phyloP scores from a whole-genome alignment of 352 stramenopile genomes.

The Globisporangium cederbergense region DNA sequence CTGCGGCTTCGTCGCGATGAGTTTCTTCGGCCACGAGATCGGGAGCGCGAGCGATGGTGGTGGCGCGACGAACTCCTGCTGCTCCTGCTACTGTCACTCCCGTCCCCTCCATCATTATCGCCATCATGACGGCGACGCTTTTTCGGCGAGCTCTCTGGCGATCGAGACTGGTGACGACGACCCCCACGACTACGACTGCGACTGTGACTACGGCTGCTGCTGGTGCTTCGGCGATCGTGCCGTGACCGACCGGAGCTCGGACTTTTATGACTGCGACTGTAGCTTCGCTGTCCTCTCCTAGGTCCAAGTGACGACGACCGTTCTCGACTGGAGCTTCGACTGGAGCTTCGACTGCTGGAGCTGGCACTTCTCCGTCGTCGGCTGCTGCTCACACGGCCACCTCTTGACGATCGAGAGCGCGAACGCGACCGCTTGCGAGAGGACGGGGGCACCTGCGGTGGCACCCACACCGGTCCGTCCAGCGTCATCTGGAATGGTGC shows the following conservation, averaged over 20 bases:
- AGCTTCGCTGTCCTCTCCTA: conserved; percentile 4
- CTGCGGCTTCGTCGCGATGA: conserved; percentile 2
- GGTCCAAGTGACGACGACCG: conserved; percentile 7
- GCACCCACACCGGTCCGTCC: conserved; percentile 57
- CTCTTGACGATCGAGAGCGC: conserved; percentile 21
- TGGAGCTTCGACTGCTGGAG: conserved; percentile 22
- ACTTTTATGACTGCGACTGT: conserved; percentile 21
- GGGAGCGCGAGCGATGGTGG: conserved; percentile 5
- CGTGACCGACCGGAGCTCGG: conserved; percentile 1
- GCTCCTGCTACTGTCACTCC: conserved; percentile 11
- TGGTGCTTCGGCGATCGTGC: background rate
- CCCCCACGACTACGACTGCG: conserved; percentile 24
- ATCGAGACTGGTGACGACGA: conserved; percentile 18
- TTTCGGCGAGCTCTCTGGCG: conserved; percentile 3
- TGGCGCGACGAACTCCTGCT: conserved; percentile 9
- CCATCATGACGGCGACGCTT: conserved; percentile 11
- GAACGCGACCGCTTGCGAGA: conserved; percentile 18
- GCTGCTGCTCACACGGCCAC: conserved; percentile 11
- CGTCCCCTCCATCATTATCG: conserved; percentile 12
- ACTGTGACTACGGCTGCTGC: conserved; percentile 17
- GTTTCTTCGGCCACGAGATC: conserved; percentile 7
- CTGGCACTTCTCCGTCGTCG: conserved; percentile 13
- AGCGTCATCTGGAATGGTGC: conserved; percentile 61
- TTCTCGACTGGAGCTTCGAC: conserved; percentile 31
- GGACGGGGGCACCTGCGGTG: conserved; percentile 30